phyloP scores from a whole-genome alignment of 2,329 filamentous ascomycete genomes.

The Ophiocordyceps camponoti-rufipedis region DNA sequence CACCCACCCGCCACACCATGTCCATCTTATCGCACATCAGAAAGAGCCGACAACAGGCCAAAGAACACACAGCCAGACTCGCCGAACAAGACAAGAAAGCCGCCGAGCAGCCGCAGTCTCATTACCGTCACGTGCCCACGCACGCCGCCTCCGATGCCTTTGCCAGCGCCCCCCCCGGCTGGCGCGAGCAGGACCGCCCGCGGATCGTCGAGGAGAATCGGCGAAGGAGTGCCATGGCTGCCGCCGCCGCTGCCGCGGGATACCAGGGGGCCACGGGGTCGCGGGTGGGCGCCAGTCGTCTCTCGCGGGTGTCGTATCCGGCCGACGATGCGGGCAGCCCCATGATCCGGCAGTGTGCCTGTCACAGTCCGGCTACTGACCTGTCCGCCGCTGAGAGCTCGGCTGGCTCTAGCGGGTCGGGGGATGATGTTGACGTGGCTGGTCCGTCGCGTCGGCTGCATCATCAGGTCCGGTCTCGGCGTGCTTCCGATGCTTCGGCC shows the following conservation, averaged over 20 bases:
- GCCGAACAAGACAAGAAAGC: constrained; percentile 25
- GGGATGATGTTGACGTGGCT: constrained; percentile 20
- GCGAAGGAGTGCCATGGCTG: constrained; percentile 28
- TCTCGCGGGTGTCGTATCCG: constrained; percentile 29
- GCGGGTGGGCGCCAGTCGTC: constrained; percentile 24
- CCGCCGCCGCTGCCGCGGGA: constrained; percentile 22
- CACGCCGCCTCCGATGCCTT: constrained; percentile 43
- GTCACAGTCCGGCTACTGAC: not conserved
- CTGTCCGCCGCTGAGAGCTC: constrained; percentile 13
- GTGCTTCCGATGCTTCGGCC: constrained; percentile 12
- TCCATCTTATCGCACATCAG: constrained; percentile 37
- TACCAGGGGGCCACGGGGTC: constrained; percentile 20
- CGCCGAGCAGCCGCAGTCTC: constrained; percentile 14
- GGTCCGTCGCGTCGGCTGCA: constrained; percentile 7
- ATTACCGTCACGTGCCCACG: constrained; percentile 42
- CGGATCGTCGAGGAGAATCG: constrained; percentile 32
- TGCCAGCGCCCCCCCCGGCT: constrained; percentile 31
- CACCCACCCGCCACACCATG: constrained; percentile 18
- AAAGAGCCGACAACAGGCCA: constrained; percentile 33
- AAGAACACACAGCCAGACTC: constrained; percentile 31
- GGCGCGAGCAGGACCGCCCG: constrained; percentile 25
- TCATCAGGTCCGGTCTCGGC: constrained; percentile 11
- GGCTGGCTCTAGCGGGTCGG: constrained; percentile 18
- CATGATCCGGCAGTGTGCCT: constrained; percentile 14
- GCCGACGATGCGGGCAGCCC: constrained; percentile 18